Conservation (phyloP, 202 grass and related monocot genomes). For the Tripidium arundinaceum region DNA sequence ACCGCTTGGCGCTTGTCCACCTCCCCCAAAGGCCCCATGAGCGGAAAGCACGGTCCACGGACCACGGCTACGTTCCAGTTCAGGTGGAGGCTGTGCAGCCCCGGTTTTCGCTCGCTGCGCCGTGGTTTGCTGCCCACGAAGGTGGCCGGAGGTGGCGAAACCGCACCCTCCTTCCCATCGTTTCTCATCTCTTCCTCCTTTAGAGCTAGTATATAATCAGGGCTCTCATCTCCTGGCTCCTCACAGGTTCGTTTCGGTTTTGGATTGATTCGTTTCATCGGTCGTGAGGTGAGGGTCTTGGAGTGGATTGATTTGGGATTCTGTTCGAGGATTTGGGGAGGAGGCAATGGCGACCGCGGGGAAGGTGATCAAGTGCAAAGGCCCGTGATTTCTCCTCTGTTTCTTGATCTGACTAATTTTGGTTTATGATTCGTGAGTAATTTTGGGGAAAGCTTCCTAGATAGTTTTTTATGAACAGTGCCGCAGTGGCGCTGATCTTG, state of each 20-base stretch:
- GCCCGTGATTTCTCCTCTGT: conserved; percentile 24
- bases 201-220: conserved; percentile 13
- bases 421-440: neutral
- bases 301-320: neutral
- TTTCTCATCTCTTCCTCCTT: neutral
- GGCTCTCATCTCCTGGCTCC: neutral
- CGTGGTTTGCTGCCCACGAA: conserved; percentile 33
- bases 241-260: neutral
- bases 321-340: neutral
- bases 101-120: too few relatives aligned
- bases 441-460: too few relatives aligned
- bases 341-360: conserved; percentile 58
- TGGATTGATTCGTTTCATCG: neutral
- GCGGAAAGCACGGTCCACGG: too few relatives aligned
- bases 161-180: neutral
- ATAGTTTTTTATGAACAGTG: too few relatives aligned
- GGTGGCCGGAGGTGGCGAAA: conserved; percentile 18
- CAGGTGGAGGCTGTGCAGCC: too few relatives aligned
- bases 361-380: conserved; percentile 95
- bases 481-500: too few relatives aligned
- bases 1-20: neutral
- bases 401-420: neutral
- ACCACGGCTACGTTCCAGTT: too few relatives aligned
- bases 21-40: too few relatives aligned
- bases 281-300: neutral